Conservation (phyloP, 768 basidiomycete genomes). For the Sarcodon sp. region DNA sequence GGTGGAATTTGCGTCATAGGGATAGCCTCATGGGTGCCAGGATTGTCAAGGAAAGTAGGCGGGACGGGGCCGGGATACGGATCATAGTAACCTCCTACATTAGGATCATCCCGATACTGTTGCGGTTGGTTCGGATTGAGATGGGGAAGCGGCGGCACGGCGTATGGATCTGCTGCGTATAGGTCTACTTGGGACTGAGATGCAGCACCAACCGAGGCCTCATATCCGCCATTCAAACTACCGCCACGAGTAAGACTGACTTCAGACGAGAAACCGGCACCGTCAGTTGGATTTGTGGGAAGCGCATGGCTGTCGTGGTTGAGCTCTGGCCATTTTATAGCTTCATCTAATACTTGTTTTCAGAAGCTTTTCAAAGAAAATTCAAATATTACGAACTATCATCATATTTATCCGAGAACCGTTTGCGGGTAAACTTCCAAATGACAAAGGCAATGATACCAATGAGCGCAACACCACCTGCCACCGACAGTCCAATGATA, state of each 20-base stretch:
- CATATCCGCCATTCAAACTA: constrained; percentile 31
- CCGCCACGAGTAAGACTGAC: constrained; percentile 37
- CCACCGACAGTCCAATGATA: constrained; percentile 71
- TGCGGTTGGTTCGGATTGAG: constrained; percentile 49
- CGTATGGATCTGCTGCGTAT: constrained; percentile 53
- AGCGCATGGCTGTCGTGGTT: constrained; percentile 33
- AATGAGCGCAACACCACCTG: constrained; percentile 65
- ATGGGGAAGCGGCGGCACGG: constrained; percentile 73
- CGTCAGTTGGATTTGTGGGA: constrained; percentile 57
- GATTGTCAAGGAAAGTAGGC: constrained; percentile 41
- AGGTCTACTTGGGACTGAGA: constrained; percentile 31
- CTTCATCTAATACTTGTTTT: constrained; percentile 39
- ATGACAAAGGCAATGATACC: constrained; percentile 64
- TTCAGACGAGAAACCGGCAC: constrained; percentile 58
- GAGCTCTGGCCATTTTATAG: constrained; percentile 87
- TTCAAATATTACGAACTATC: constrained; percentile 43
- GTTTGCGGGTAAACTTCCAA: constrained; percentile 82
- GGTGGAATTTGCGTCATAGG: constrained; percentile 54
- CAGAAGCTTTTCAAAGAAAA: constrained; percentile 3
- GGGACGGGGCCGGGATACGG: constrained; percentile 74
- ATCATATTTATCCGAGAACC: constrained; percentile 54
- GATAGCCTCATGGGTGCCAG: constrained; percentile 34
- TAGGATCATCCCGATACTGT: constrained; percentile 68
- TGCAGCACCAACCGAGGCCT: constrained; percentile 22
- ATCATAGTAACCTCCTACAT: constrained; percentile 47